A percentile compares a stretch with the other conserved stretches of the same genome.
These are phyloP conservation scores for Candida pseudofarinosa DNA, from an alignment of 805 yeast species.

Conservation along the genomic window DNA sequence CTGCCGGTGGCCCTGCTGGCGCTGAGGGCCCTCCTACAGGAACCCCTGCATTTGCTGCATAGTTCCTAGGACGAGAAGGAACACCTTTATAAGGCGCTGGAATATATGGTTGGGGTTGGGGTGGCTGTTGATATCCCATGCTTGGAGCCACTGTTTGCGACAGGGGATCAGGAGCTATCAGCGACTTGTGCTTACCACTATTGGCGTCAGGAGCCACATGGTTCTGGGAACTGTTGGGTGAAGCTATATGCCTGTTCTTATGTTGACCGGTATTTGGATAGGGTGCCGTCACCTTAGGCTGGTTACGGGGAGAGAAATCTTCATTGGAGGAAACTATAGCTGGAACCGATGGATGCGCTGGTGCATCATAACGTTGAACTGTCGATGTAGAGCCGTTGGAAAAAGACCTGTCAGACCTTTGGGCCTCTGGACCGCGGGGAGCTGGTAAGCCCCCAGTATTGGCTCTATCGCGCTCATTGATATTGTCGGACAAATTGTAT, in stretches of 20 bases:
- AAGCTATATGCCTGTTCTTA: constrained; percentile 27
- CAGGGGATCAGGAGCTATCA: constrained; percentile 1
- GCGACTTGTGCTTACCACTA: constrained; percentile 4
- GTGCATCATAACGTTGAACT: no score
- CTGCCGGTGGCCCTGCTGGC: not conserved
- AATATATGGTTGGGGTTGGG: not conserved
- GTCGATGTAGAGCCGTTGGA: not conserved
- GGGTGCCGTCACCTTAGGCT: constrained; percentile 11
- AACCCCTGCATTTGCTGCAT: not conserved
- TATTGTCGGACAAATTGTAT: constrained; percentile 10
- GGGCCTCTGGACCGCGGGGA: not conserved
- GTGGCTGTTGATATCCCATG: constrained; percentile 2
- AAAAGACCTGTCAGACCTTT: no score
- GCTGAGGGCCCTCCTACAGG: no score
- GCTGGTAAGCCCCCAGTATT: no score
- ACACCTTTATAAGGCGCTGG: not conserved
- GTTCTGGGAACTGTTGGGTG: constrained; percentile 27
- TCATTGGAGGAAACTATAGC: constrained; percentile 1
- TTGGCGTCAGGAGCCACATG: constrained; percentile 1
- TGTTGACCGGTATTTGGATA: constrained; percentile 9
- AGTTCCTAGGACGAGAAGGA: constrained; percentile 3
- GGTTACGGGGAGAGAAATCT: constrained; percentile 2
- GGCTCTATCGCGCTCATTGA: constrained; percentile 5
- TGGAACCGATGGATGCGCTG: not conserved
- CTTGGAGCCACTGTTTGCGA: constrained; percentile 1